Evolutionary conservation across 371 early-diverging fungal species (phyloP).

Genomic region (Lichtheimia ramosa): DNA sequence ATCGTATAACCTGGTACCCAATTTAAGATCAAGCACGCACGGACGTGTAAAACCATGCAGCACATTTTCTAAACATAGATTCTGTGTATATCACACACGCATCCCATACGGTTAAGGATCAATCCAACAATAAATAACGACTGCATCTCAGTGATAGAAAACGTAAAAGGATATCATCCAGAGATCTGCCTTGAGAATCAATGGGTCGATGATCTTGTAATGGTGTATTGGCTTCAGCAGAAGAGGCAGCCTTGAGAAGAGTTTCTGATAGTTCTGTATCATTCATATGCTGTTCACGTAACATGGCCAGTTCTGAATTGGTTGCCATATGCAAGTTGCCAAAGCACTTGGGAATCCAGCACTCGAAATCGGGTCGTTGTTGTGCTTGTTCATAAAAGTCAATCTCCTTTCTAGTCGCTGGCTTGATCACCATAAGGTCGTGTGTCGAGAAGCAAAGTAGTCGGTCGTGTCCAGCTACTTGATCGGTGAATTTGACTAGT

Average conservation of each 20-base stretch:
- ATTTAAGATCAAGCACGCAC: conserved; percentile 79
- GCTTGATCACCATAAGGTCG: conserved; percentile 68
- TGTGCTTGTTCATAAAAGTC: conserved; percentile 65
- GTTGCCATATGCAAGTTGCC: conserved; percentile 56
- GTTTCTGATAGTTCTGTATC: neutral
- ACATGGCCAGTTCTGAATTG: conserved; percentile 26
- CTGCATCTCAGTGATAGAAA: conserved; percentile 1
- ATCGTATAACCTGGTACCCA: conserved; percentile 69
- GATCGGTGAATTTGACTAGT: conserved; percentile 45
- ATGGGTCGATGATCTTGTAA: neutral
- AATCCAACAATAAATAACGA: neutral
- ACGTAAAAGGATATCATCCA: conserved; percentile 60
- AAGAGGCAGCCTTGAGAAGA: neutral
- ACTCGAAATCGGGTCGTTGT: conserved; percentile 52
- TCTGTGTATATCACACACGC: conserved; percentile 23
- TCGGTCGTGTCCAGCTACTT: conserved; percentile 73
- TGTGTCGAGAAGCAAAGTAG: conserved; percentile 50
- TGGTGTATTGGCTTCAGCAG: no score
- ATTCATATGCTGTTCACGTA: conserved; percentile 14
- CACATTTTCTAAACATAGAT: conserved; percentile 77
- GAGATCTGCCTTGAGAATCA: conserved; percentile 14
- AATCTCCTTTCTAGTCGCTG: conserved; percentile 54
- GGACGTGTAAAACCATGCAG: conserved; percentile 65
- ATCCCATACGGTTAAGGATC: conserved; percentile 13
- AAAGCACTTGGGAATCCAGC: conserved; percentile 71